A percentile compares a stretch with the other conserved stretches of the same genome.
Evolutionary conservation across 441 rosid species (phyloP).

Genomic region (Mallotus japonicus): DNA sequence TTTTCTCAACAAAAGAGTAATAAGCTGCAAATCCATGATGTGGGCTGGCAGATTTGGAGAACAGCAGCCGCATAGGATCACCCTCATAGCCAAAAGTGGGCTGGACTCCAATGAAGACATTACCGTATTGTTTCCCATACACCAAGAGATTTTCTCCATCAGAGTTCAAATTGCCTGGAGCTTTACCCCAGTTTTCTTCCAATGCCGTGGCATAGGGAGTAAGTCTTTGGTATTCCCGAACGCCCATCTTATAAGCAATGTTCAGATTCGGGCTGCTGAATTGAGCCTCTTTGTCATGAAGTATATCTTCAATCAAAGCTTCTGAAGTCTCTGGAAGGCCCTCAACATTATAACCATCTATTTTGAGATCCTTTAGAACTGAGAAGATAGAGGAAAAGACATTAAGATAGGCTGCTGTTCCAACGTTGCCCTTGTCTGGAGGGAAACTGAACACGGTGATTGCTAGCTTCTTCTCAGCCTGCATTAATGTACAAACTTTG

Average conservation of each 20-base stretch:
- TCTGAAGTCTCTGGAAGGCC: constrained; percentile 94
- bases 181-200: constrained; percentile 99
- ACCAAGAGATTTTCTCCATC: constrained; percentile 94
- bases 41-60: constrained; percentile 98
- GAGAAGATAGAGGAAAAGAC: constrained; percentile 96
- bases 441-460: constrained; percentile 99
- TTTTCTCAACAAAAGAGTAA: constrained; percentile 91
- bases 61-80: constrained; percentile 95
- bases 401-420: constrained; percentile 92
- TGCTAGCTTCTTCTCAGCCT: constrained; percentile 89
- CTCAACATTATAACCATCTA: constrained; percentile 85
- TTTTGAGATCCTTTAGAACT: constrained; percentile 72
- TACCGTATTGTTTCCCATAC: constrained; percentile 89
- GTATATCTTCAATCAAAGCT: constrained; percentile 76
- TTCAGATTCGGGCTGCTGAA: constrained; percentile 96
- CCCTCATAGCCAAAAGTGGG: constrained; percentile 99
- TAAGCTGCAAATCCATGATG: constrained; percentile 98
- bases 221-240: constrained; percentile 73
- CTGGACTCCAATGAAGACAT: constrained; percentile 95
- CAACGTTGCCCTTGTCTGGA: constrained; percentile 96
- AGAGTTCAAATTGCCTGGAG: constrained; percentile 94
- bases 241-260: constrained; percentile 87
- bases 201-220: constrained; percentile 80
- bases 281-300: constrained; percentile 97
- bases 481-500: constrained; percentile 29